Conservation (phyloP, 331 rosid species). For the Rosa hybrid region DNA sequence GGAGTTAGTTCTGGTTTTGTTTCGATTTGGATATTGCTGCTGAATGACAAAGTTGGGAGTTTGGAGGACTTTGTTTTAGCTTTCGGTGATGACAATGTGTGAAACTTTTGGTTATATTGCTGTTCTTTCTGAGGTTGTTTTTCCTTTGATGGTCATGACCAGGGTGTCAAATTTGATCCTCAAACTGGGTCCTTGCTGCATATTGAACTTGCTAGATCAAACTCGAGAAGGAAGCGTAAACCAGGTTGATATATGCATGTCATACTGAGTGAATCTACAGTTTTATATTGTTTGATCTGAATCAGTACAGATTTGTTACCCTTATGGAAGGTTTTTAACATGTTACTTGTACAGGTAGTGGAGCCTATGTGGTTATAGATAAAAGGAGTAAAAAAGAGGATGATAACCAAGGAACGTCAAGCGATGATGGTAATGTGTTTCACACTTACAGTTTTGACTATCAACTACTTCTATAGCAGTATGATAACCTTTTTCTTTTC, state of each 20-base stretch:
- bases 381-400: constrained; percentile 62
- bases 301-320: neutral
- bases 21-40: constrained; percentile 17
- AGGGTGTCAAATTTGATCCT: constrained; percentile 98
- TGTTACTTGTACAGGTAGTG: constrained; percentile 57
- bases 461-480: neutral
- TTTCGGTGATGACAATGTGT: constrained; percentile 15
- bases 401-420: constrained; percentile 68
- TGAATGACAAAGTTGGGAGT: constrained; percentile 11
- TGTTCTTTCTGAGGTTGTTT: constrained; percentile 29
- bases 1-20: neutral
- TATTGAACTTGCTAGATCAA: constrained; percentile 90
- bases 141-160: constrained; percentile 25
- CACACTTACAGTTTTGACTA: neutral
- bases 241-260: constrained; percentile 34
- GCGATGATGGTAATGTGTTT: constrained; percentile 68
- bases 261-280: constrained; percentile 3
- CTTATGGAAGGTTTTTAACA: neutral
- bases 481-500: neutral
- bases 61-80: neutral
- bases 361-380: constrained; percentile 90
- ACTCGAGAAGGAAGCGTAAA: constrained; percentile 67
- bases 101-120: constrained; percentile 18
- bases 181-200: constrained; percentile 82
- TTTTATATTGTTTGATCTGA: constrained; percentile 12